Percentiles rank a stretch among this genome's conserved stretches.
Conservation (phyloP, 345 rosid genomes). For the Euphorbia tirucalli region DNA sequence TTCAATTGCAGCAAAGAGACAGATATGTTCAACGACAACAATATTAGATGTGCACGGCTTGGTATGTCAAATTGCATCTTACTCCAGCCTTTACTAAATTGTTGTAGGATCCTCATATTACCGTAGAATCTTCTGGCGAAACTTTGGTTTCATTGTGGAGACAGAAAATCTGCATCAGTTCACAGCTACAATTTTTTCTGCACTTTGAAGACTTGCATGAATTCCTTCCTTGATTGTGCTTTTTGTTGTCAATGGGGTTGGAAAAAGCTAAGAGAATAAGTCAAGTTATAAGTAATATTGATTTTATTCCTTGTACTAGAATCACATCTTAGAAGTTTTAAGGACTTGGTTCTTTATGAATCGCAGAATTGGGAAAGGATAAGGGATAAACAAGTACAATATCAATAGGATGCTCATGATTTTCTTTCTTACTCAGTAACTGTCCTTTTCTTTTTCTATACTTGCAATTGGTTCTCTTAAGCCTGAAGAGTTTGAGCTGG, state of each 20-base stretch:
- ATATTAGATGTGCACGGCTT: slow-evolving; percentile 88
- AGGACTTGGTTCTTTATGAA: background rate
- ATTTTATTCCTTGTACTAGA: too few species aligned
- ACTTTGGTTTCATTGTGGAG: slow-evolving; percentile 7
- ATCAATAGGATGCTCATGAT: background rate
- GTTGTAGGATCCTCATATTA: background rate
- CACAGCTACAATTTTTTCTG: background rate
- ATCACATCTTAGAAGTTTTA: background rate
- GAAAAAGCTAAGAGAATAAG: background rate
- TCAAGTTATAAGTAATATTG: too few species aligned
- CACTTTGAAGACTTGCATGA: background rate
- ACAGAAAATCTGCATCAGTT: background rate
- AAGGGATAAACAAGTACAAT: background rate
- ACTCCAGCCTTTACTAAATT: slow-evolving; percentile 14
- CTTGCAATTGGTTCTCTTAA: slow-evolving; percentile 11
- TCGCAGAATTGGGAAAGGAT: background rate
- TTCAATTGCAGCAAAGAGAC: slow-evolving; percentile 78
- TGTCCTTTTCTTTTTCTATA: background rate
- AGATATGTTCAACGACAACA: slow-evolving; percentile 76
- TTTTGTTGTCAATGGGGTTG: slow-evolving; percentile 4
- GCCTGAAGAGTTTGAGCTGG: slow-evolving; percentile 22
- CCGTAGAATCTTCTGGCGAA: background rate
- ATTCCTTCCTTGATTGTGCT: background rate
- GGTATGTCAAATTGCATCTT: slow-evolving; percentile 46
- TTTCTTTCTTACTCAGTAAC: background rate